These are phyloP conservation scores for Scedosporium apiospermum DNA, from an alignment of 2,329 filamentous ascomycete species.

Conservation along the genomic window DNA sequence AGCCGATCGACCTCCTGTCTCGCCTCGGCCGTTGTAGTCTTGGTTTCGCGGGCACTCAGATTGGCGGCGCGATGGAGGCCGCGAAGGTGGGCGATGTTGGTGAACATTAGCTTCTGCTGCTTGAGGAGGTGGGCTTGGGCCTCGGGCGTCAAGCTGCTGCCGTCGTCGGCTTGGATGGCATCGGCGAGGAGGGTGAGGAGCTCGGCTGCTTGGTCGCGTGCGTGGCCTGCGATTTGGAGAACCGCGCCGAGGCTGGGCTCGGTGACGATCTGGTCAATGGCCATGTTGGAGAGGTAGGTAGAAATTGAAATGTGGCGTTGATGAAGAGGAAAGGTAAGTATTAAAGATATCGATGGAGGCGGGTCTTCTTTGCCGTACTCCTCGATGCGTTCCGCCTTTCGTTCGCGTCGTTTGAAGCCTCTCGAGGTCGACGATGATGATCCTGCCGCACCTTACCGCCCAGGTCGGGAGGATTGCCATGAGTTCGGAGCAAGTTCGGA, in stretches of 20 bases:
- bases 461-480: background rate
- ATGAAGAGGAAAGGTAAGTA: no score
- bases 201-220: conserved; percentile 60
- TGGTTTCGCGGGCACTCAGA: conserved; percentile 74
- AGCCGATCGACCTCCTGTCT: conserved; percentile 85
- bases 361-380: background rate
- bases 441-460: background rate
- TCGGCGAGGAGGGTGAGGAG: conserved; percentile 46
- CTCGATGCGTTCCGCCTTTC: background rate
- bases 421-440: background rate
- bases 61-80: conserved; percentile 76
- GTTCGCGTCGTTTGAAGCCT: background rate
- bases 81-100: conserved; percentile 70
- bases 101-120: conserved; percentile 71
- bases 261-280: conserved; percentile 28
- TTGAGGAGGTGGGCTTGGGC: conserved; percentile 54
- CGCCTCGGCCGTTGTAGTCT: conserved; percentile 74
- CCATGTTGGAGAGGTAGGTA: conserved; percentile 17
- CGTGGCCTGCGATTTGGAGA: conserved; percentile 61
- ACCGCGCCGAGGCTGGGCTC: conserved; percentile 52
- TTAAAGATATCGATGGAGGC: background rate
- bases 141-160: conserved; percentile 31
- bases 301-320: no score
- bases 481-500: background rate
- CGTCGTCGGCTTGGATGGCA: conserved; percentile 32